These are phyloP conservation scores for Cornus kousa DNA, from an alignment of 148 eudicot species.

Conservation along the genomic window DNA sequence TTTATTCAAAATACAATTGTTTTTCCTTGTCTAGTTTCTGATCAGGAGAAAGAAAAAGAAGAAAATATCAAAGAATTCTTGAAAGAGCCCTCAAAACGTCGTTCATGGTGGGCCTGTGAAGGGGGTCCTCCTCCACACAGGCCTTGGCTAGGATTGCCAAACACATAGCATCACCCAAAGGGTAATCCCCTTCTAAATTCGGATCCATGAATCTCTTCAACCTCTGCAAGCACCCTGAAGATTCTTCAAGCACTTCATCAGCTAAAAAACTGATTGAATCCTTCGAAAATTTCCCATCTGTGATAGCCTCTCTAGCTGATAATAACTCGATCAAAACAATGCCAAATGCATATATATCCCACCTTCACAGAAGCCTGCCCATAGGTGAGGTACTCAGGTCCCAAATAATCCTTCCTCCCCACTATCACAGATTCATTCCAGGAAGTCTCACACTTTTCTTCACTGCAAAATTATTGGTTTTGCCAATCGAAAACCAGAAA, in stretches of 20 bases:
- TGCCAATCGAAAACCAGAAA: slow-evolving; percentile 26
- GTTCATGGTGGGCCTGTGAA: slow-evolving; percentile 29
- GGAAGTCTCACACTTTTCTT: not conserved
- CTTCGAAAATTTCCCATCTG: slow-evolving; percentile 13
- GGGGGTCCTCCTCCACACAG: slow-evolving; percentile 25
- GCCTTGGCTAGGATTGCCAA: slow-evolving; percentile 24
- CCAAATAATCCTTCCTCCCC: slow-evolving; percentile 21
- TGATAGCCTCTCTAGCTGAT: slow-evolving; percentile 17
- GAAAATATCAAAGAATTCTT: slow-evolving; percentile 8
- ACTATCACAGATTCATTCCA: slow-evolving; percentile 16
- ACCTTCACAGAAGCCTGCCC: slow-evolving; percentile 22
- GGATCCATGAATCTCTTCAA: slow-evolving; percentile 27
- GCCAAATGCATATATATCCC: slow-evolving; percentile 35
- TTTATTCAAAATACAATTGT: not conserved
- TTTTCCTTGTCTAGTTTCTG: not conserved
- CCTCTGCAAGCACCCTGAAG: slow-evolving; percentile 24
- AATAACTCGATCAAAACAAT: slow-evolving; percentile 26
- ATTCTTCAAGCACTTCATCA: slow-evolving; percentile 10
- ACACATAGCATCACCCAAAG: slow-evolving; percentile 25
- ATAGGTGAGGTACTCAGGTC: slow-evolving; percentile 13
- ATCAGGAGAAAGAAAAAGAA: not conserved
- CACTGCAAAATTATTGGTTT: slow-evolving; percentile 8
- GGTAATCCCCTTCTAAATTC: slow-evolving; percentile 28
- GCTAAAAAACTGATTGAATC: slow-evolving; percentile 11
- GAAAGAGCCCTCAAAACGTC: slow-evolving; percentile 31